phyloP scores from a whole-genome alignment of 768 basidiomycete species.

The Hebeloma cylindrosporum region DNA sequence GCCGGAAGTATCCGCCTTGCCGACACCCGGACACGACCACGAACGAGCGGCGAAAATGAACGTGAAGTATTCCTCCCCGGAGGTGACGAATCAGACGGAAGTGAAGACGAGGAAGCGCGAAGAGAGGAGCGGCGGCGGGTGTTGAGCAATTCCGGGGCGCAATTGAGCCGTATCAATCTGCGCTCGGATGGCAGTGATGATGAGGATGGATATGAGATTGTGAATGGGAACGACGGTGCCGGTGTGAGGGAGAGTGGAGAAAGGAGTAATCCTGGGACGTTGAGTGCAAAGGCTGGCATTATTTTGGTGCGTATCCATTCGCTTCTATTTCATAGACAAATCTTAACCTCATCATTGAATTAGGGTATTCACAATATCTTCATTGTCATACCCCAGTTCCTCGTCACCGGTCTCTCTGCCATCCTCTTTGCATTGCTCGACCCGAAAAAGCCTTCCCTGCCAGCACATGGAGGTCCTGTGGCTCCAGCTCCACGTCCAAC shows the following conservation, averaged over 20 bases:
- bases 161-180: slow-evolving; percentile 48
- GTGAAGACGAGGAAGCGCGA: slow-evolving; percentile 22
- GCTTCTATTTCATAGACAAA: neutral
- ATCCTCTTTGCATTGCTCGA: slow-evolving; percentile 87
- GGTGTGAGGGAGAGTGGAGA: neutral
- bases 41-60: slow-evolving; percentile 29
- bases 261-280: slow-evolving; percentile 24
- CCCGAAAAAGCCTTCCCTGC: slow-evolving; percentile 48
- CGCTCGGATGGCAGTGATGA: slow-evolving; percentile 19
- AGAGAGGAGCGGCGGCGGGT: slow-evolving; percentile 27
- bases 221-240: slow-evolving; percentile 9
- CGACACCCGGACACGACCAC: slow-evolving; percentile 40
- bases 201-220: slow-evolving; percentile 33
- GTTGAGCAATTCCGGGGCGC: slow-evolving; percentile 46
- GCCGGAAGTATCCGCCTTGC: slow-evolving; percentile 41
- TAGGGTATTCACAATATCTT: slow-evolving; percentile 96
- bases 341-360: neutral
- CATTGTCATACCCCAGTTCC: slow-evolving; percentile 91
- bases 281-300: slow-evolving; percentile 86
- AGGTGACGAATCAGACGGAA: slow-evolving; percentile 29
- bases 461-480: slow-evolving; percentile 31
- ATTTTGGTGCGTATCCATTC: slow-evolving; percentile 80
- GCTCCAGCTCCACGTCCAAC: slow-evolving; percentile 22
- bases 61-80: slow-evolving; percentile 29
- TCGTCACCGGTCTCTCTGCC: slow-evolving; percentile 84